phyloP scores from a whole-genome alignment of 2,329 filamentous ascomycete genomes.

The Fusarium abutilonis region DNA sequence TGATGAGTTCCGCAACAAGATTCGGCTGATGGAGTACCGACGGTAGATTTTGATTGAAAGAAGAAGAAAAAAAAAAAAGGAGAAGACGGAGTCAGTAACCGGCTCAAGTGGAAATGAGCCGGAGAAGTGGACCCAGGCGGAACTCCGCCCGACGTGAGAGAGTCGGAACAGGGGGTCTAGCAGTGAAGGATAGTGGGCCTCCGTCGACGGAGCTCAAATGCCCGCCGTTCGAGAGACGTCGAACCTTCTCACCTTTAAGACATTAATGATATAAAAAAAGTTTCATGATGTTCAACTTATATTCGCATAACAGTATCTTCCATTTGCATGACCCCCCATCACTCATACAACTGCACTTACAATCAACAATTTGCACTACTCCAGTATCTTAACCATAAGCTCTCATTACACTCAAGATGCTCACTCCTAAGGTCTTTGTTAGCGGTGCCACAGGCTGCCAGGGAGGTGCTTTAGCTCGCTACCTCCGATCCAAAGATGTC shows the following conservation, averaged over 20 bases:
- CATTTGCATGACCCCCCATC: background rate
- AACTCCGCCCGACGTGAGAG: conserved; percentile 41
- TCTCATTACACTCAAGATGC: conserved; percentile 41
- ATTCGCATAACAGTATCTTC: background rate
- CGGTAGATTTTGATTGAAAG: background rate
- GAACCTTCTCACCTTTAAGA: background rate
- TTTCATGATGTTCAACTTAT: background rate
- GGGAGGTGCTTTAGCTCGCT: conserved; percentile 50
- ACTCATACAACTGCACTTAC: background rate
- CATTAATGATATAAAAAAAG: background rate
- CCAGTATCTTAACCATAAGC: background rate
- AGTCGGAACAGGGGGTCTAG: background rate
- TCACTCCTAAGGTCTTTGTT: conserved; percentile 51
- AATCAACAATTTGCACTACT: background rate
- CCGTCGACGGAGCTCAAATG: conserved; percentile 2
- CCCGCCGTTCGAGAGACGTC: too few species aligned
- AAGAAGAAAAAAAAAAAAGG: background rate
- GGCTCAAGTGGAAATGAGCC: conserved; percentile 16
- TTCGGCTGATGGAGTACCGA: background rate
- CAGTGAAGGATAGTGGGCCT: conserved; percentile 21
- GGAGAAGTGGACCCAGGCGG: conserved; percentile 42
- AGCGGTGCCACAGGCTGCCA: conserved; percentile 54
- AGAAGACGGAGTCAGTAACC: background rate
- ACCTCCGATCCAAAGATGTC: conserved; percentile 48
- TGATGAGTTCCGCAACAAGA: conserved; percentile 5